Conservation (phyloP, 768 basidiomycete genomes). For the Tulasnella sp. region DNA sequence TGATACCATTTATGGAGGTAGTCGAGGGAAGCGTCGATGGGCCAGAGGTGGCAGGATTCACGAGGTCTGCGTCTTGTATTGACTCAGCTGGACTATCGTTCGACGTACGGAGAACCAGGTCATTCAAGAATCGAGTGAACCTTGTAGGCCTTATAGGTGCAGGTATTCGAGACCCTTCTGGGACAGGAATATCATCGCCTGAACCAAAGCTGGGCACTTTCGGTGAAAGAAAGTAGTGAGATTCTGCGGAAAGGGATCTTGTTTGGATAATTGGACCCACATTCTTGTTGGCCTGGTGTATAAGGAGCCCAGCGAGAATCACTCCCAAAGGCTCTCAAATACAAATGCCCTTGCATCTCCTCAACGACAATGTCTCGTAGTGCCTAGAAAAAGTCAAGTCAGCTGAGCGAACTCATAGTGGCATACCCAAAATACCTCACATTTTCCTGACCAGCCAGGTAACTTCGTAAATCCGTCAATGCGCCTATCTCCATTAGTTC, state of each 20-base stretch:
- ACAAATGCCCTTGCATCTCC: conserved; percentile 93
- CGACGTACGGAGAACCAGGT: conserved; percentile 49
- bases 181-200: conserved; percentile 30
- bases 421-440: conserved; percentile 41
- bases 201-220: conserved; percentile 61
- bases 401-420: not conserved
- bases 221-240: not conserved
- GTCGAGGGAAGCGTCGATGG: not conserved
- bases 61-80: conserved; percentile 31
- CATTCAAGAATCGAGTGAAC: conserved; percentile 51
- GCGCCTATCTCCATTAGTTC: conserved; percentile 98
- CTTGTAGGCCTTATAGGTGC: conserved; percentile 37
- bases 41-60: conserved; percentile 4
- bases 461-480: conserved; percentile 73
- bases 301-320: conserved; percentile 88
- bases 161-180: conserved; percentile 24
- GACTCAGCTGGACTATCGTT: conserved; percentile 70
- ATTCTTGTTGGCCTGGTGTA: conserved; percentile 58
- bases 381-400: conserved; percentile 42
- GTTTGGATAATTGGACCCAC: conserved; percentile 55
- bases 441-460: conserved; percentile 76
- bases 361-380: conserved; percentile 88
- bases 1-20: not conserved
- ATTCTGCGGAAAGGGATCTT: too few species aligned
- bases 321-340: conserved; percentile 93